phyloP scores from a whole-genome alignment of 345 rosid genomes.

The Euphorbia peplus region DNA sequence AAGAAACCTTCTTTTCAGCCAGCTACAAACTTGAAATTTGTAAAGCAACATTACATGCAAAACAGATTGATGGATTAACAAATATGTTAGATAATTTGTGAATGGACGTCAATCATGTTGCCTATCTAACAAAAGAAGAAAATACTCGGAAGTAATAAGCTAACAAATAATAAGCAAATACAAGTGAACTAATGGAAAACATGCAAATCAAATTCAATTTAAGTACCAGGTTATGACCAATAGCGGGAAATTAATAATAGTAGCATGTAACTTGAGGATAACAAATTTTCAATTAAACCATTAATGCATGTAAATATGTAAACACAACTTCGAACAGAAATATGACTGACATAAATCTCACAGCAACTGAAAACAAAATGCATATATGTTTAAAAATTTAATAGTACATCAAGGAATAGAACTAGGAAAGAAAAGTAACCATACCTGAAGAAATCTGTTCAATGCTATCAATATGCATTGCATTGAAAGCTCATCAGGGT shows the following conservation, averaged over 20 bases:
- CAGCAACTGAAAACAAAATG: background rate
- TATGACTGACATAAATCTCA: background rate
- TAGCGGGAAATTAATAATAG: background rate
- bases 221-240: background rate
- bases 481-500: constrained; percentile 95
- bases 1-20: background rate
- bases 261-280: background rate
- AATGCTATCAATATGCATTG: constrained; percentile 89
- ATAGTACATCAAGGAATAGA: background rate
- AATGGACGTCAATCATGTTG: background rate
- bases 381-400: background rate
- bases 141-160: background rate
- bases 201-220: constrained; percentile 1
- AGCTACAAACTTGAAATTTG: background rate
- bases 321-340: background rate
- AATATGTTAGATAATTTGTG: background rate
- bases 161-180: background rate
- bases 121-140: background rate
- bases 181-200: background rate
- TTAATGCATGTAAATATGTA: background rate
- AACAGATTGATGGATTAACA: background rate
- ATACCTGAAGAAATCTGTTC: constrained; percentile 94
- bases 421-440: background rate
- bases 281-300: background rate
- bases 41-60: background rate